Evolutionary conservation across 106 monocot species (phyloP).

Genomic region (Phalaenopsis aphrodite): DNA sequence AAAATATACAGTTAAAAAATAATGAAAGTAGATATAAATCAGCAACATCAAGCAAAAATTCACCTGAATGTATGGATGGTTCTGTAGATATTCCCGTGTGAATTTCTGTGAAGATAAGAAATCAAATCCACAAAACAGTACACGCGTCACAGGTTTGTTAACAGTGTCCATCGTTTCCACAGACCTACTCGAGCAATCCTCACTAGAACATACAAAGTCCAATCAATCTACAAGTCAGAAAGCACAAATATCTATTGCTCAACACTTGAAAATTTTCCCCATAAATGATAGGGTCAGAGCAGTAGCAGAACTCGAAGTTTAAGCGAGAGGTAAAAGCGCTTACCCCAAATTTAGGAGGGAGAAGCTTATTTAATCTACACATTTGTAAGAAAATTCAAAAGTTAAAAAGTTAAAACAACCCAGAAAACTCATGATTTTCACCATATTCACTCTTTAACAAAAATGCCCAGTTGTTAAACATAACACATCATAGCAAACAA

Average conservation of each 20-base stretch:
- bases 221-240: background rate
- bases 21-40: background rate
- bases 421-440: too few species aligned
- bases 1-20: background rate
- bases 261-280: background rate
- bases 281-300: background rate
- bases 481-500: background rate
- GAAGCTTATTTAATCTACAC: too few species aligned
- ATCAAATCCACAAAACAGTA: constrained; percentile 11
- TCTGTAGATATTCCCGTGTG: constrained; percentile 6
- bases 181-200: background rate
- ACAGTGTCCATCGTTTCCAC: background rate
- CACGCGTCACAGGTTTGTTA: background rate
- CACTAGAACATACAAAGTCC: background rate
- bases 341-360: too few species aligned
- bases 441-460: too few species aligned
- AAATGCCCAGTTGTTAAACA: too few species aligned
- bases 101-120: background rate
- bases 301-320: too few species aligned
- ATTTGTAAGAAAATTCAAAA: too few species aligned
- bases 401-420: too few species aligned
- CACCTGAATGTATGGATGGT: constrained; percentile 8
- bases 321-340: too few species aligned
- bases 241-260: background rate
- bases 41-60: background rate